A percentile compares a stretch with the other conserved stretches of the same genome.
phyloP scores from a whole-genome alignment of 176 grass and related monocot genomes.

The Hordeum vulgare region MorexV3_pseudomolecules_assembly NC_058522.1:200194873-200195372 shows the following conservation, averaged over 20 bases:
- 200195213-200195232: conserved; percentile 46
- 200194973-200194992: background rate
- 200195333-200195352: background rate
- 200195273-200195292: background rate
- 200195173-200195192: conserved; percentile 18
- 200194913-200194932: background rate
- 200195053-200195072: conserved; percentile 70
- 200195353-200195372: background rate
- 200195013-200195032: conserved; percentile 48
- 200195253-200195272: background rate
- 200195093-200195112: conserved; percentile 83
- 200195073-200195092: conserved; percentile 60
- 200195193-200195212: conserved; percentile 39
- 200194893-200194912: background rate
- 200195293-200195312: background rate
- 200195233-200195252: conserved; percentile 19
- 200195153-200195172: conserved; percentile 27
- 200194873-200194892: background rate
- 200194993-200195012: background rate
- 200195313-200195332: background rate
- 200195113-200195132: conserved; percentile 52
- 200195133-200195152: conserved; percentile 73
- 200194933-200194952: background rate
- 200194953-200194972: background rate
- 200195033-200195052: conserved; percentile 48